A percentile compares a stretch with the other conserved stretches of the same genome.
Evolutionary conservation across 345 rosid genomes (phyloP).

Genomic region (Lepidium africanum): DNA sequence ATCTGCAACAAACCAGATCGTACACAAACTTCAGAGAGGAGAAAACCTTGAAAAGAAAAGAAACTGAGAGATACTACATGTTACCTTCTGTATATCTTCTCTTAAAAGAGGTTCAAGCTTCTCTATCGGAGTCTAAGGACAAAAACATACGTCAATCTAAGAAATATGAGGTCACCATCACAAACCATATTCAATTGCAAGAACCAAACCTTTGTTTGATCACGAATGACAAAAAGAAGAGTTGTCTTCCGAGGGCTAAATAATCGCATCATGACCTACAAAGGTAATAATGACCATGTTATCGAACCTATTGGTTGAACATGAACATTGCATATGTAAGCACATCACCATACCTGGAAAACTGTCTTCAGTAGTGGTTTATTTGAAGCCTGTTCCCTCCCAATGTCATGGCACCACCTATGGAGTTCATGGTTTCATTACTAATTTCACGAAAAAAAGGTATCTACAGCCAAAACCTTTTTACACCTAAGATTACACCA

Average conservation of each 20-base stretch:
- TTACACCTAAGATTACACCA: neutral
- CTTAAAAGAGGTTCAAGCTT: conserved; percentile 55
- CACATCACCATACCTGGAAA: conserved; percentile 50
- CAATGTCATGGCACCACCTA: conserved; percentile 95
- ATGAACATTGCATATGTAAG: neutral
- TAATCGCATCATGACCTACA: conserved; percentile 78
- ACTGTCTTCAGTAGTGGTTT: conserved; percentile 87
- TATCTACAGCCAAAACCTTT: neutral
- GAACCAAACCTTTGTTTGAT: conserved; percentile 61
- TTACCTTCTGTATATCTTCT: conserved; percentile 80
- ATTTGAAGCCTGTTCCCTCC: conserved; percentile 90
- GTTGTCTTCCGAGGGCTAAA: conserved; percentile 92
- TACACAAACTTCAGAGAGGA: neutral
- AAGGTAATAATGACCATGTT: conserved; percentile 2
- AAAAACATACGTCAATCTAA: neutral
- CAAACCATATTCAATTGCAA: neutral
- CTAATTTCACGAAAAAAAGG: neutral
- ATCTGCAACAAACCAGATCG: conserved; percentile 39
- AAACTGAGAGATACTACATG: neutral
- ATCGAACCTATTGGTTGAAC: neutral
- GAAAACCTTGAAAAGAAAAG: neutral
- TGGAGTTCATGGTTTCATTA: conserved; percentile 14
- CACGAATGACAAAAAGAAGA: conserved; percentile 84
- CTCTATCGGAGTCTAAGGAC: conserved; percentile 63
- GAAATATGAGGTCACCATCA: conserved; percentile 2